Base-by-base conservation (phyloP, 2,329 filamentous ascomycete genomes). In the Beauveria sp. region DNA sequence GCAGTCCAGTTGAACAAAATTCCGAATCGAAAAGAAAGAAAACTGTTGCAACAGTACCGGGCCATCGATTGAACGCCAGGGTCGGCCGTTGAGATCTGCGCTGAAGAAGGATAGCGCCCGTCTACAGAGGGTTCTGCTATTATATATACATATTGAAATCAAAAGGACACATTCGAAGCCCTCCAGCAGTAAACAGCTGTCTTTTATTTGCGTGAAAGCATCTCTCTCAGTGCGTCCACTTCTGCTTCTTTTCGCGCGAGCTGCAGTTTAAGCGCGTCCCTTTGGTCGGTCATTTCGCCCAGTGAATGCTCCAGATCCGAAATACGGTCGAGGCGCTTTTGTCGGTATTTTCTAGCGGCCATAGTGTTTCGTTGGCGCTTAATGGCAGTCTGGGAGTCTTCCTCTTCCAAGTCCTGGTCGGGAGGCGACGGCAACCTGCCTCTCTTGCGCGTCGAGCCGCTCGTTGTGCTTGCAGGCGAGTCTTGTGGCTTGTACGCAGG, bases 281-380 rank as follows among this genome's bases (percentile, higher is more conserved):
- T 75, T 69, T 90, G 87, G 53, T 78, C 72, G 63, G 82, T 82
- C 69, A 86, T 80, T 49, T 81, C 78, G 52, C 80, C 80, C 48
- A 90, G 74, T 22, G 83, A 80, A 9, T 75, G 72, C 71, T 90
- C 87, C 38, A 90, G 78, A 64, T 84, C 81, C 28, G 74, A 75
- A 71, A 89, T 83, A 64, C 86, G 84, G 67, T 90, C 87, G 40
- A 89, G 79, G 51, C 86, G 83, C 71, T 88, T 88, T 71, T 90
- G 87, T 28, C 88, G 84, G 70, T 89, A 90, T 64, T 87, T 86
- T 64, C 86, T 81, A 34, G 88, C 88, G n/a, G 88, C 87, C 64
- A 88, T 79, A 16, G 87, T 90, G 72, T 90, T 90, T 64, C 84
- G 82, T 64, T 84, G 82, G 31, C 88, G 85, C 72, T 89, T 89